Conservation (phyloP, 768 basidiomycete genomes). For the Suillus brevipes region DNA sequence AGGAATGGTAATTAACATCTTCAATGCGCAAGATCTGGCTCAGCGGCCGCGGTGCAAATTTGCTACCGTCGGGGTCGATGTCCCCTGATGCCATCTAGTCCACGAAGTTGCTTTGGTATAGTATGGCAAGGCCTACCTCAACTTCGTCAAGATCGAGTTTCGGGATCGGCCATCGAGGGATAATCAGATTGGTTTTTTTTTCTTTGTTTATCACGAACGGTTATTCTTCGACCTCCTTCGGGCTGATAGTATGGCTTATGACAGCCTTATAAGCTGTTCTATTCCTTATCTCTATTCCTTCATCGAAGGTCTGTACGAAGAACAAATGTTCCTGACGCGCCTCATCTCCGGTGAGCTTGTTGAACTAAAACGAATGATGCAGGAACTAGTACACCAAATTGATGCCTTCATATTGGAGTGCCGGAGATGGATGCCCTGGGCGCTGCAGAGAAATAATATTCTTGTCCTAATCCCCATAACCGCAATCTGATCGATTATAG, state of each 20-base stretch:
- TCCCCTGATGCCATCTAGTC: too few relatives aligned
- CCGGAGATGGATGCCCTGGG: background rate
- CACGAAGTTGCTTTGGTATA: too few relatives aligned
- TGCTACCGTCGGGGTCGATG: too few relatives aligned
- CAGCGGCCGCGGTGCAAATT: too few relatives aligned
- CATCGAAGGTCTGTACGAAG: conserved; percentile 11
- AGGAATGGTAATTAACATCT: too few relatives aligned
- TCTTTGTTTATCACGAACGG: background rate
- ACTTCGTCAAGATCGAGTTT: too few relatives aligned
- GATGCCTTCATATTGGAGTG: background rate
- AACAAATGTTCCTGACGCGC: background rate
- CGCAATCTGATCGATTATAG: background rate
- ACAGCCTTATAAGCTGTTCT: conserved; percentile 17
- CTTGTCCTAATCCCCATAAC: background rate
- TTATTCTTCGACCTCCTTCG: background rate
- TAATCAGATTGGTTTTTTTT: background rate
- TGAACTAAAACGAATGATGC: background rate
- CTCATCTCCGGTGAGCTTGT: background rate
- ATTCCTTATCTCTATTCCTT: conserved; percentile 19
- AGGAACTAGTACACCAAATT: background rate
- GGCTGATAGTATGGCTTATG: background rate
- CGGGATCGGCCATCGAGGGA: background rate
- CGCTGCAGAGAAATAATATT: background rate
- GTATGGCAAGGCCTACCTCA: too few relatives aligned
- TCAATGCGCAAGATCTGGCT: too few relatives aligned